These are phyloP conservation scores for Lachnellula occidentalis DNA, from an alignment of 2,329 filamentous ascomycete species.

Conservation along the genomic window DNA sequence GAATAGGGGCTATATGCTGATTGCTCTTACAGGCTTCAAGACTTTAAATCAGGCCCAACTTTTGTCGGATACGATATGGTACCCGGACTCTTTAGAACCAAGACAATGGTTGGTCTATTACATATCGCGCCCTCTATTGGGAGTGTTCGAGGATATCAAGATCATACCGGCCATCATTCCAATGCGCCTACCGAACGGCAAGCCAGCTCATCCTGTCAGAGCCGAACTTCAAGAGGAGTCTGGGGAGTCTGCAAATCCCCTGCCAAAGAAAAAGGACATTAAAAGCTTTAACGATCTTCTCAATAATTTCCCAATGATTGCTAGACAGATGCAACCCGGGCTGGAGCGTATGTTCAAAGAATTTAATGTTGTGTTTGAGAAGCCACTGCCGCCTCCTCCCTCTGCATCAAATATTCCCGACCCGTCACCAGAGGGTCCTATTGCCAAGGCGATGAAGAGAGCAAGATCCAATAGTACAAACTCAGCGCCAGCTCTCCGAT, in stretches of 20 bases:
- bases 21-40: constrained; percentile 68
- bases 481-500: constrained; percentile 25
- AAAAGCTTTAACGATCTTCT: constrained; percentile 86
- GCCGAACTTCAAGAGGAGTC: constrained; percentile 13
- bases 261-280: constrained; percentile 79
- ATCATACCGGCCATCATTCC: constrained; percentile 61
- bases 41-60: constrained; percentile 83
- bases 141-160: constrained; percentile 70
- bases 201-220: constrained; percentile 19
- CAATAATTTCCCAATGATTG: constrained; percentile 90
- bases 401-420: constrained; percentile 56
- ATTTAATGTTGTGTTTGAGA: constrained; percentile 80
- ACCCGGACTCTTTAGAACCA: constrained; percentile 80
- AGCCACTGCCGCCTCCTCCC: constrained; percentile 72
- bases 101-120: constrained; percentile 97
- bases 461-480: constrained; percentile 47
- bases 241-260: constrained; percentile 28
- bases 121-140: constrained; percentile 83
- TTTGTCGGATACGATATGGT: constrained; percentile 78
- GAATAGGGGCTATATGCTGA: constrained; percentile 19
- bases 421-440: constrained; percentile 51
- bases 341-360: constrained; percentile 86
- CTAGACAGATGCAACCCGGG: constrained; percentile 89
- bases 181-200: constrained; percentile 34
- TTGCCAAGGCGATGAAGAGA: constrained; percentile 48